A percentile compares a stretch with the other conserved stretches of the same genome.
These are phyloP conservation scores for Oryza glaberrima DNA, from an alignment of 176 grass and related monocot species.

Conservation along the genomic window DNA sequence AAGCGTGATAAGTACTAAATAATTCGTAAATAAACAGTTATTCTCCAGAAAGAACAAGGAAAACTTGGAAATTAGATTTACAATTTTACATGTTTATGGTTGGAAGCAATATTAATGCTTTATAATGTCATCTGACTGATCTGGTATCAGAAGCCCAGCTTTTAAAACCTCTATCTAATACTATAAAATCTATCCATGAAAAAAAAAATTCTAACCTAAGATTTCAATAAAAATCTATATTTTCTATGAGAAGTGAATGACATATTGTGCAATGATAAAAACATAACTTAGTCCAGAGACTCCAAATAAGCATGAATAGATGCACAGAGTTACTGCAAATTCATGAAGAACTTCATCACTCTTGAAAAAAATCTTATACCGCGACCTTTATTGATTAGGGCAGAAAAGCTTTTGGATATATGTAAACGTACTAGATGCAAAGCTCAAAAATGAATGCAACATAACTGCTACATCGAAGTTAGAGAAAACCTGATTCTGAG, in stretches of 20 bases:
- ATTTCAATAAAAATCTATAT: background rate
- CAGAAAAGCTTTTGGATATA: background rate
- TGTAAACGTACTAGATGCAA: slow-evolving; percentile 20
- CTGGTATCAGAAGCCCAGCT: background rate
- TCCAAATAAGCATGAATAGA: slow-evolving; percentile 27
- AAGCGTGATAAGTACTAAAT: background rate
- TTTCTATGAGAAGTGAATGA: background rate
- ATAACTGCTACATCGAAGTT: slow-evolving; percentile 25
- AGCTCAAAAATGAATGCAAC: slow-evolving; percentile 36
- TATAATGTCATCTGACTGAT: slow-evolving; percentile 18
- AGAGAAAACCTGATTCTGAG: slow-evolving; percentile 83
- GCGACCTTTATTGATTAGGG: background rate
- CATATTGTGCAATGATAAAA: background rate
- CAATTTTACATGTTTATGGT: slow-evolving; percentile 3
- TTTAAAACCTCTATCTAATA: slow-evolving; percentile 7
- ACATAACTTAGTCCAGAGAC: background rate
- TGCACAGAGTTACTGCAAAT: background rate
- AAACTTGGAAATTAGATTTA: slow-evolving; percentile 6
- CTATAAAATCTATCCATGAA: slow-evolving; percentile 4
- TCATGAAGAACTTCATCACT: slow-evolving; percentile 13
- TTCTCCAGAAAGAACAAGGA: slow-evolving; percentile 15
- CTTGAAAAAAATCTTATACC: slow-evolving; percentile 18
- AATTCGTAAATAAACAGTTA: slow-evolving; percentile 21
- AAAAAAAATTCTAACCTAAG: background rate
- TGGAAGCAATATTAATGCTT: slow-evolving; percentile 6